Conservation (phyloP, 345 rosid genomes). For the Laguncularia racemosa region DNA sequence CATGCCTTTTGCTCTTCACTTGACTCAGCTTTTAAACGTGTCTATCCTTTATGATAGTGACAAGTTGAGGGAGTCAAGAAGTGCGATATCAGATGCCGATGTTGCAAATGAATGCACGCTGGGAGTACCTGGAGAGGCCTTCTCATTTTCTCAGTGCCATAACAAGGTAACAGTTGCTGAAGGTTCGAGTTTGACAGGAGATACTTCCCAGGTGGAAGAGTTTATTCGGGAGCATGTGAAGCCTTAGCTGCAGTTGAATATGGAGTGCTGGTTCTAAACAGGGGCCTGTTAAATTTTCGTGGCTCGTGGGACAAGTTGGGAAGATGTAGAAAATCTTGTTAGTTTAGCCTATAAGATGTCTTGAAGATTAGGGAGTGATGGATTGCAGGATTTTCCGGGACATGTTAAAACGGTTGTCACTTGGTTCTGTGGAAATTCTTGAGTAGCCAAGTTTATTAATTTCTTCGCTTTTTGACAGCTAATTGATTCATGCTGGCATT, state of each 20-base stretch:
- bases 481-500: too few species aligned
- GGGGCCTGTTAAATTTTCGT: neutral
- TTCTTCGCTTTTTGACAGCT: too few species aligned
- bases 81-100: constrained; percentile 71
- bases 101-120: constrained; percentile 65
- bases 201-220: constrained; percentile 50
- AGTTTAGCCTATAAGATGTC: too few species aligned
- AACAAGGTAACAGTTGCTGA: constrained; percentile 70
- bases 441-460: too few species aligned
- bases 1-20: neutral
- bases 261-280: neutral
- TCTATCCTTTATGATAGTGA: constrained; percentile 36
- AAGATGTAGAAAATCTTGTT: too few species aligned
- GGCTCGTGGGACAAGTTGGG: too few species aligned
- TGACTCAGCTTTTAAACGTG: too few species aligned
- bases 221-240: constrained; percentile 71
- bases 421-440: too few species aligned
- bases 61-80: constrained; percentile 59
- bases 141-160: constrained; percentile 61
- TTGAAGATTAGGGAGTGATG: too few species aligned
- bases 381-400: too few species aligned
- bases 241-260: constrained; percentile 21
- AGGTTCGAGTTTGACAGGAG: constrained; percentile 69
- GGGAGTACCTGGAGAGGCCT: constrained; percentile 62
- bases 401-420: too few species aligned